These are phyloP conservation scores for Termitomyces sp. DNA, from an alignment of 768 basidiomycete genomes.

Conservation along the genomic window DNA sequence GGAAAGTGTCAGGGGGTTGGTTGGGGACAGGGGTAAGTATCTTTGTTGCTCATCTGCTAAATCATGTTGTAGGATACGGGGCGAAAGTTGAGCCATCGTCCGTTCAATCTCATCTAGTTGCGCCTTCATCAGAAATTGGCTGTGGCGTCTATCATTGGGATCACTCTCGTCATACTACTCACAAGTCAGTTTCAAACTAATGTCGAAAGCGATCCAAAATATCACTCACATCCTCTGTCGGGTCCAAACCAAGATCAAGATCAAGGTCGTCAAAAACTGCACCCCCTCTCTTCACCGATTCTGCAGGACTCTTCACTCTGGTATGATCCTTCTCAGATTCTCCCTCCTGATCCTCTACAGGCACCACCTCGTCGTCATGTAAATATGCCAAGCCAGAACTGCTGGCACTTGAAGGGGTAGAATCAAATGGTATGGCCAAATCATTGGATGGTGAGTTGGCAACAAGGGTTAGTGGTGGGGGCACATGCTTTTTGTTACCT, in stretches of 20 bases:
- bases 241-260: conserved; percentile 47
- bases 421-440: conserved; percentile 31
- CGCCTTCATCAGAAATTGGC: conserved; percentile 71
- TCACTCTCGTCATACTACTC: conserved; percentile 65
- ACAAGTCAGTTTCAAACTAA: conserved; percentile 13
- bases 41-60: conserved; percentile 34
- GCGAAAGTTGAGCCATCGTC: conserved; percentile 68
- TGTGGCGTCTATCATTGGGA: conserved; percentile 69
- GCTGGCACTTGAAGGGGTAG: conserved; percentile 30
- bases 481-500: conserved; percentile 39
- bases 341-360: conserved; percentile 34
- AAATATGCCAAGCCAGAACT: conserved; percentile 48
- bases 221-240: conserved; percentile 38
- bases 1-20: conserved; percentile 25
- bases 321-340: conserved; percentile 35
- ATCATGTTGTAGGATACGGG: conserved; percentile 42
- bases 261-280: conserved; percentile 51
- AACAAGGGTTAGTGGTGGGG: conserved; percentile 56
- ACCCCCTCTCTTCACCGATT: conserved; percentile 45
- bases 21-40: conserved; percentile 27
- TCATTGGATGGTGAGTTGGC: conserved; percentile 29
- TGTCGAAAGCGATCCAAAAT: background rate
- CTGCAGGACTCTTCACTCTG: conserved; percentile 30
- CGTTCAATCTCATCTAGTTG: conserved; percentile 79
- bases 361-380: conserved; percentile 20